These are phyloP conservation scores for Xylariaceae sp. DNA, from an alignment of 2,329 filamentous ascomycete genomes.

Conservation along the genomic window DNA sequence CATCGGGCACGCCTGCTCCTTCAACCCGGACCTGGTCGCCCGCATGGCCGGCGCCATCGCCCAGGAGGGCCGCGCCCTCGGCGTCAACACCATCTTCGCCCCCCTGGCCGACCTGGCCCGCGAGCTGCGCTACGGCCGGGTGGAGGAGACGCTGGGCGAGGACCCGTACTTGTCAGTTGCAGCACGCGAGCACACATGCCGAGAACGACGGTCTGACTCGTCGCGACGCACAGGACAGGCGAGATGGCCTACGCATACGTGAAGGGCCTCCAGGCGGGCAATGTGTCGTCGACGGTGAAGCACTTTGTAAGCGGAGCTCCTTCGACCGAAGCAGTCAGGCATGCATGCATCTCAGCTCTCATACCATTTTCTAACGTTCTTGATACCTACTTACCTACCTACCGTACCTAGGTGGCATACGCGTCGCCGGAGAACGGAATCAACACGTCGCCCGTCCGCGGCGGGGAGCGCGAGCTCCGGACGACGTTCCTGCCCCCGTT, in stretches of 20 bases:
- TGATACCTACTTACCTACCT: too few relatives aligned
- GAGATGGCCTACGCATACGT: conserved; percentile 56
- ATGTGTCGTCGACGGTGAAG: conserved; percentile 66
- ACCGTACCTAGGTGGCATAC: conserved; percentile 53
- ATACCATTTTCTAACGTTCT: too few relatives aligned
- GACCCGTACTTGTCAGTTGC: conserved; percentile 55
- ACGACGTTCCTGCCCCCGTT: conserved; percentile 53
- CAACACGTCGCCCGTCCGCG: conserved; percentile 55
- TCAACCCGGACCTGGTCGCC: conserved; percentile 55
- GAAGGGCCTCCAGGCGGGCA: conserved; percentile 53
- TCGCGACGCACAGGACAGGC: conserved; percentile 43
- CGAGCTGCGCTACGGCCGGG: conserved; percentile 63
- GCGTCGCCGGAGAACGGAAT: conserved; percentile 63
- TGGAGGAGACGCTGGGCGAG: conserved; percentile 68
- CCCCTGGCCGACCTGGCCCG: conserved; percentile 64
- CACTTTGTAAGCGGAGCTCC: conserved; percentile 58
- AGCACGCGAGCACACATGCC: too few relatives aligned
- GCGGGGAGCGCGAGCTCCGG: conserved; percentile 45
- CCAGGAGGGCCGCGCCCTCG: conserved; percentile 57
- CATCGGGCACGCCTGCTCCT: conserved; percentile 64
- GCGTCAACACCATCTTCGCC: conserved; percentile 66
- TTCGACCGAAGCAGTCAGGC: too few relatives aligned
- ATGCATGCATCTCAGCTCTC: too few relatives aligned
- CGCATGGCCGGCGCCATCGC: conserved; percentile 62
- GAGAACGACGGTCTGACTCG: too few relatives aligned